Evolutionary conservation across 2,329 filamentous ascomycete species (phyloP).

Genomic region (Alternaria gansuensis): DNA sequence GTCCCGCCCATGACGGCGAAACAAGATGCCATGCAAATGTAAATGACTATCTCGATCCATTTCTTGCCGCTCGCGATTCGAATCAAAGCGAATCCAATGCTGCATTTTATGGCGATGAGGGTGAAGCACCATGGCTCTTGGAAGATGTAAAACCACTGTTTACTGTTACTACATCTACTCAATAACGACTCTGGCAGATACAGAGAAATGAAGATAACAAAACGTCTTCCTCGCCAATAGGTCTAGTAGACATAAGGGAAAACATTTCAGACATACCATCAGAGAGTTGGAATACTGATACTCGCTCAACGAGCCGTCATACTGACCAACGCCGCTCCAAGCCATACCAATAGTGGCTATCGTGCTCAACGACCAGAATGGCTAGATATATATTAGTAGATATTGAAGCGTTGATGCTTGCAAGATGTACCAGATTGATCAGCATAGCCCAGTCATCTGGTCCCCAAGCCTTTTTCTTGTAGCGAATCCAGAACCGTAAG

Average conservation of each 20-base stretch:
- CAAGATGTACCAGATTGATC: slow-evolving; percentile 13
- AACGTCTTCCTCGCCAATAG: background rate
- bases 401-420: no score
- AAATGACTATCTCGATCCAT: slow-evolving; percentile 19
- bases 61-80: slow-evolving; percentile 17
- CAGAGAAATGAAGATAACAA: no score
- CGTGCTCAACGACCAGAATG: slow-evolving; percentile 14
- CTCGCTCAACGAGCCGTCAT: slow-evolving; percentile 7
- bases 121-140: slow-evolving; percentile 21
- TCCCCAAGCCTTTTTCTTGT: slow-evolving; percentile 17
- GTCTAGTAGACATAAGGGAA: background rate
- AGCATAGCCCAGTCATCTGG: slow-evolving; percentile 20
- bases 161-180: background rate
- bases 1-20: slow-evolving; percentile 17
- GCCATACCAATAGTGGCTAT: slow-evolving; percentile 16
- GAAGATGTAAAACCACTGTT: slow-evolving; percentile 20
- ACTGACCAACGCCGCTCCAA: slow-evolving; percentile 16
- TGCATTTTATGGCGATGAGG: slow-evolving; percentile 17
- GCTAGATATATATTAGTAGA: slow-evolving; percentile 8
- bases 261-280: background rate
- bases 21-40: slow-evolving; percentile 9
- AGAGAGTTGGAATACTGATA: slow-evolving; percentile 14
- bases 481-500: slow-evolving; percentile 16
- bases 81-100: slow-evolving; percentile 17
- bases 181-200: background rate